Evolutionary conservation across 2,329 filamentous ascomycete genomes (phyloP), one percentile per base, ranked within the genome.

Genomic region (Clonostachys chloroleuca): DNA sequence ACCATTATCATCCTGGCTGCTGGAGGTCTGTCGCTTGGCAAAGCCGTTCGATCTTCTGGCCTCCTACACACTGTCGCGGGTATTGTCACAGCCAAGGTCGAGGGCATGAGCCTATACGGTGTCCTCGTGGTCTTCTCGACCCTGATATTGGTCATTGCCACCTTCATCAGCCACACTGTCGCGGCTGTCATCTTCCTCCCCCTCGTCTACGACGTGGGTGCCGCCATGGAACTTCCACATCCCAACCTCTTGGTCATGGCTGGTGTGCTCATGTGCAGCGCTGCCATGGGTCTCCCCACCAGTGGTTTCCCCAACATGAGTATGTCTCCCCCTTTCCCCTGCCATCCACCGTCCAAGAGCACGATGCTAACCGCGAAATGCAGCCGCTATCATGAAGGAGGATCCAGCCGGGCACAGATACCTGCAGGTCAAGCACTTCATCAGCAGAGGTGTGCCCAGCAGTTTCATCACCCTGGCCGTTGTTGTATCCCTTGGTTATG

Each of bases 271-370:
- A 99, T 99, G 91, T 96, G 94, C 62, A 92, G 87, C 54, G 92
- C 92, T n/a, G 94, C 67, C 3, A 99, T 99, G 94, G 94, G 86
- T 12, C 68, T 99, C 67, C 94, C 94, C 4, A 99, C 94, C 0
- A 92, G 86, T 63, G 95, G 94, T 9, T 99, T 99, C 72, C 94
- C 94, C 2, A 99, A 99, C 58, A 99, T 99, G 94, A 99, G 92
- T 96, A 81, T 78, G 91, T 87, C 30, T 37, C 36, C 43, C 13
- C 36, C 18, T 49, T 40, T 40, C 30, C 34, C 48, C 44, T 49
- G 36, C 14, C 40, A 49, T 24, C 30, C 17, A 16, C 36, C 33
- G 24, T 6, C 24, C 12, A 47, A 37, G 40, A 43, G 24, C 24
- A 30, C 9, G 24, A 30, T 60, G 66, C 24, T 30, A 30, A 50